A percentile compares a stretch with the other conserved stretches of the same genome.
These are phyloP conservation scores for Diaporthe vexans DNA, from an alignment of 2,329 filamentous ascomycete genomes.

Conservation along the genomic window DNA sequence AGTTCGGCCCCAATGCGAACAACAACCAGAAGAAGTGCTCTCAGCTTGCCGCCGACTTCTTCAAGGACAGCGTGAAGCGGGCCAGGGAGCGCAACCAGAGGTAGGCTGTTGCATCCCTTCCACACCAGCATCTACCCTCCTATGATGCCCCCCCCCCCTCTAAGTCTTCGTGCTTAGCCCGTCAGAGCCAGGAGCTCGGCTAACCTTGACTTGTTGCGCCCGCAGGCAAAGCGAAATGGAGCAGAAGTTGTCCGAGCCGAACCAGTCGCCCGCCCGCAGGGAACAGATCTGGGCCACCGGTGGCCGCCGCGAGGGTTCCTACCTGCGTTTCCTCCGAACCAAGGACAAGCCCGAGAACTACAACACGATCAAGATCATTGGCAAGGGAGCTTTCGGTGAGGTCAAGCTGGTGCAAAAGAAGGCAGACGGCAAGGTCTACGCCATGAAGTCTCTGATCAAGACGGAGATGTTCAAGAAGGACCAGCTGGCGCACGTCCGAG, in stretches of 20 bases:
- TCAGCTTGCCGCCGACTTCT: conserved; percentile 87
- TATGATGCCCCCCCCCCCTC: background rate
- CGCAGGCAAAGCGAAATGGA: conserved; percentile 91
- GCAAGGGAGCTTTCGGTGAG: conserved; percentile 98
- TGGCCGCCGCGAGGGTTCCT: conserved; percentile 90
- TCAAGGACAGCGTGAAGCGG: conserved; percentile 98
- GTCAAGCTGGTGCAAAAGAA: conserved; percentile 98
- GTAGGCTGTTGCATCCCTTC: conserved; percentile 63
- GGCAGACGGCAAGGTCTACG: conserved; percentile 96
- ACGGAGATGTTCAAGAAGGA: conserved; percentile 99
- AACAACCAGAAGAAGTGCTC: conserved; percentile 80
- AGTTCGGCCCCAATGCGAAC: conserved; percentile 74
- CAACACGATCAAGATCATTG: conserved; percentile 96
- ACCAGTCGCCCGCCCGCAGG: conserved; percentile 81
- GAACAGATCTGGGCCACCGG: conserved; percentile 88
- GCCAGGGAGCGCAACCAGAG: conserved; percentile 95
- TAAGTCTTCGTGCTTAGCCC: background rate
- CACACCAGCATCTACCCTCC: background rate
- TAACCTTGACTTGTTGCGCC: background rate
- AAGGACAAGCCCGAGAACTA: conserved; percentile 96
- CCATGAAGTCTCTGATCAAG: conserved; percentile 98
- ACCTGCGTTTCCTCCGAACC: conserved; percentile 92
- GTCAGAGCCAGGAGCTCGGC: background rate
- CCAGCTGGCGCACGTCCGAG: conserved; percentile 95
- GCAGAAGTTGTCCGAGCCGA: conserved; percentile 83